Evolutionary conservation across 257 asterid species (phyloP).

Genomic region (Knoxia roxburghii): DNA sequence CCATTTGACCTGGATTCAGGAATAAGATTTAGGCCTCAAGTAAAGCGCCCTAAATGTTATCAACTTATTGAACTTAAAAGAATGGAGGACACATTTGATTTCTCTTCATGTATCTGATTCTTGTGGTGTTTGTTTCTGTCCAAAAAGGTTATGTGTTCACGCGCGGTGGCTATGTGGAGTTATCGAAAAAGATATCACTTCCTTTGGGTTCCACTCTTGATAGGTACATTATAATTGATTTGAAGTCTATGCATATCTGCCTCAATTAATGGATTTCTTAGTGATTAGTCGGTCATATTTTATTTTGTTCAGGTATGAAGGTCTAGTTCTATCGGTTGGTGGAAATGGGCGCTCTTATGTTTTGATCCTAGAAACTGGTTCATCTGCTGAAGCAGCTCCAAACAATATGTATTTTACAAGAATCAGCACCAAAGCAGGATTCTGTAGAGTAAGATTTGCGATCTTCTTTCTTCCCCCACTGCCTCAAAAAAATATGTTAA

Average conservation of each 20-base stretch:
- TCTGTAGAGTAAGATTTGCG: conserved; percentile 79
- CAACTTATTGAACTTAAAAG: not conserved
- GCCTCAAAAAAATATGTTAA: not conserved
- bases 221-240: conserved; percentile 41
- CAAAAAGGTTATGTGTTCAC: conserved; percentile 77
- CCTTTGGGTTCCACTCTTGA: conserved; percentile 89
- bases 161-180: conserved; percentile 86
- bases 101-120: not conserved
- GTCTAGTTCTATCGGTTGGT: conserved; percentile 88
- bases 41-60: not conserved
- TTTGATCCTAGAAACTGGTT: conserved; percentile 89
- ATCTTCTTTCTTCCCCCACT: not conserved
- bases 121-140: not conserved
- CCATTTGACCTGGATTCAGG: not conserved
- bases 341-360: conserved; percentile 95
- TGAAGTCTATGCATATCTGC: not conserved
- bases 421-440: conserved; percentile 87
- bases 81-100: not conserved
- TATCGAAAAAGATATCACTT: conserved; percentile 66
- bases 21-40: not conserved
- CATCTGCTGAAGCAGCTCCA: conserved; percentile 63
- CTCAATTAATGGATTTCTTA: not conserved
- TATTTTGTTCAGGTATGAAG: conserved; percentile 62
- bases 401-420: conserved; percentile 82
- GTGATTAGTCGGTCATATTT: conserved; percentile 9